Evolutionary conservation across 768 basidiomycete genomes (phyloP).

Genomic region (Mycena pura): DNA sequence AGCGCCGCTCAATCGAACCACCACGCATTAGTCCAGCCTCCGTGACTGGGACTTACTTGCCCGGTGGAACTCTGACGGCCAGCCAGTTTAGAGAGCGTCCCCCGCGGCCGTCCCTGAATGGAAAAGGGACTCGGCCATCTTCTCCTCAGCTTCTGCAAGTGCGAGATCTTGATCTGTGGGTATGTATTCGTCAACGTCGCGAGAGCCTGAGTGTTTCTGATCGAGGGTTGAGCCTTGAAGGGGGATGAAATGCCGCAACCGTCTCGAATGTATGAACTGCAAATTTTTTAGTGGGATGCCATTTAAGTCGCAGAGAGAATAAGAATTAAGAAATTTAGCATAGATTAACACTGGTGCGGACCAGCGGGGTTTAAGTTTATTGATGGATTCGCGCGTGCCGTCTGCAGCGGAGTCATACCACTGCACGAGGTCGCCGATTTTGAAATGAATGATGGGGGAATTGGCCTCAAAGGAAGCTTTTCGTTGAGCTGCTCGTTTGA

Average conservation of each 20-base stretch:
- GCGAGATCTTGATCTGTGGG: not conserved
- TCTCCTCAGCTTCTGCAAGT: constrained; percentile 5
- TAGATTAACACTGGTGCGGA: constrained; percentile 27
- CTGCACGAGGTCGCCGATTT: constrained; percentile 30
- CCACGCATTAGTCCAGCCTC: constrained; percentile 2
- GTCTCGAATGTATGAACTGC: constrained; percentile 18
- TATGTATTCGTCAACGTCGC: not conserved
- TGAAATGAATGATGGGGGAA: constrained; percentile 24
- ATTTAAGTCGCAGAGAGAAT: constrained; percentile 23
- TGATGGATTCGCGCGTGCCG: constrained; percentile 8
- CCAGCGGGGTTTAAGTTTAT: constrained; percentile 37
- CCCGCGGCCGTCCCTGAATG: not conserved
- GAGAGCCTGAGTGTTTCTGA: constrained; percentile 7
- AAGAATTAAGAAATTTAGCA: constrained; percentile 23
- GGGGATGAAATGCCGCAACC: constrained; percentile 26
- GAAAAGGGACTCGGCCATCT: constrained; percentile 1
- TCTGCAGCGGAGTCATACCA: constrained; percentile 9
- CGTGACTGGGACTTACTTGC: not conserved
- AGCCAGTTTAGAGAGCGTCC: constrained; percentile 3
- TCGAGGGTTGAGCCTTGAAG: constrained; percentile 20
- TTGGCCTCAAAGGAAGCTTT: constrained; percentile 29
- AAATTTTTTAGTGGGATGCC: constrained; percentile 21
- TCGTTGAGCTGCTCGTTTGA: constrained; percentile 21
- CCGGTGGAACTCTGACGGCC: constrained; percentile 9
- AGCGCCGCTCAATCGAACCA: constrained; percentile 7